Conservation (phyloP, 495 filamentous ascomycete species). For the Xeromyces bisporus region DNA sequence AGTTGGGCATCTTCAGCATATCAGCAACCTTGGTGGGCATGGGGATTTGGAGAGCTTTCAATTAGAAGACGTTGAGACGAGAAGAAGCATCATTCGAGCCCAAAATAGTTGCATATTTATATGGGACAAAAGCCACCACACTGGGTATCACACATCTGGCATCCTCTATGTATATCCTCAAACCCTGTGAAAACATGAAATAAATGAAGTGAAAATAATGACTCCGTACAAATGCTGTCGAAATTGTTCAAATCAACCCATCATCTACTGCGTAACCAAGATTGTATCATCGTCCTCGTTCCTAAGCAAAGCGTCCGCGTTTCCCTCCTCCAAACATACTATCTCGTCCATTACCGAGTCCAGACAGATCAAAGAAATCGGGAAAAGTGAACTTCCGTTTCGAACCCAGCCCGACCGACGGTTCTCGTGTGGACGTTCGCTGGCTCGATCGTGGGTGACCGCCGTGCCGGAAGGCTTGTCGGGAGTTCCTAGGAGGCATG, state of each 20-base stretch:
- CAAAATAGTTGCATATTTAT: not conserved
- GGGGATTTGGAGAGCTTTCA: constrained; percentile 43
- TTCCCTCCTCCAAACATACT: constrained; percentile 52
- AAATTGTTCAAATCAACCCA: constrained; percentile 5
- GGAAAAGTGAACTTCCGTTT: constrained; percentile 63
- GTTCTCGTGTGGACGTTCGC: constrained; percentile 24
- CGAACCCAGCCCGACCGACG: constrained; percentile 41
- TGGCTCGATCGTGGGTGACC: constrained; percentile 22
- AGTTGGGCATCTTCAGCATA: constrained; percentile 51
- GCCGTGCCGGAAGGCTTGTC: constrained; percentile 34
- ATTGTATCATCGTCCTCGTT: too few species aligned
- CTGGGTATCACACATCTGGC: constrained; percentile 23
- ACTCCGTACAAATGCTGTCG: constrained; percentile 5
- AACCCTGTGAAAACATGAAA: constrained; percentile 3
- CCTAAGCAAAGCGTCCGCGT: constrained; percentile 50
- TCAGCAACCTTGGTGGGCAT: constrained; percentile 52
- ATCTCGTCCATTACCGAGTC: constrained; percentile 47
- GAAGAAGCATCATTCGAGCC: not conserved
- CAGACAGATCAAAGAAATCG: constrained; percentile 72
- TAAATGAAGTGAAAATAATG: constrained; percentile 4
- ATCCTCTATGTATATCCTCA: constrained; percentile 24
- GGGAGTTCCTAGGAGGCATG: constrained; percentile 32
- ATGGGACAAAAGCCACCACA: constrained; percentile 7
- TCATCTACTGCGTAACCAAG: constrained; percentile 4
- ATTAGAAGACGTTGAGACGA: constrained; percentile 20